These are phyloP conservation scores for Drosera capensis DNA, from an alignment of 148 eudicot species.

Conservation along the genomic window DNA sequence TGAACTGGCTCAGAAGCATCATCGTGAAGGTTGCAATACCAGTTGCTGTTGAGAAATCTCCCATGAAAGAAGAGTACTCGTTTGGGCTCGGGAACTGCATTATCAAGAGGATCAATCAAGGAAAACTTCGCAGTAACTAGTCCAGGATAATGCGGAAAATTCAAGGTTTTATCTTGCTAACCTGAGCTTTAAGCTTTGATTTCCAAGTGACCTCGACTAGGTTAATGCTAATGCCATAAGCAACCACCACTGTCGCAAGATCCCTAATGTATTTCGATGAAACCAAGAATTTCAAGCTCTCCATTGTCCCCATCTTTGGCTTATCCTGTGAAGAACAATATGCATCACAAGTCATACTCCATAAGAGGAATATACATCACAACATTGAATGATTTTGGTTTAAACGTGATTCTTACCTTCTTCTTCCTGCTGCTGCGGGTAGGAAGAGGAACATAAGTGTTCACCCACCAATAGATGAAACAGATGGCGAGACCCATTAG, in stretches of 20 bases:
- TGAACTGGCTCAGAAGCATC: slow-evolving; percentile 96
- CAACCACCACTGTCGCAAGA: slow-evolving; percentile 91
- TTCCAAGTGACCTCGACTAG: slow-evolving; percentile 99
- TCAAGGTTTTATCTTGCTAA: slow-evolving; percentile 6
- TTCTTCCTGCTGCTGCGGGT: slow-evolving; percentile 97
- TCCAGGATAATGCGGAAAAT: background rate
- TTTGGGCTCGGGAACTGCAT: slow-evolving; percentile 94
- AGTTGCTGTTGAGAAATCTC: slow-evolving; percentile 98
- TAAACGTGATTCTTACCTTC: slow-evolving; percentile 1
- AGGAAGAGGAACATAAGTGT: slow-evolving; percentile 65
- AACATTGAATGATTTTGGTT: too few relatives aligned
- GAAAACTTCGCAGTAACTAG: background rate
- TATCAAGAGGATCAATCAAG: background rate
- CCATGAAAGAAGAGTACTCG: slow-evolving; percentile 98
- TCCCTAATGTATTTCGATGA: slow-evolving; percentile 90
- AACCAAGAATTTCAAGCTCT: too few relatives aligned
- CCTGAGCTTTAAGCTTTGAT: slow-evolving; percentile 99
- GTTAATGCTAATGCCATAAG: slow-evolving; percentile 93
- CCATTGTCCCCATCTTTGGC: slow-evolving; percentile 88
- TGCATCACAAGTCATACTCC: background rate
- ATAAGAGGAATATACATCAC: background rate
- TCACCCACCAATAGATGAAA: slow-evolving; percentile 91
- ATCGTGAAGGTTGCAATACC: slow-evolving; percentile 82
- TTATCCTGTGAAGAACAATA: slow-evolving; percentile 43
- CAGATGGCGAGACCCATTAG: slow-evolving; percentile 82